phyloP scores from a whole-genome alignment of 2,329 filamentous ascomycete species.

The Hypoxylon sp. region DNA sequence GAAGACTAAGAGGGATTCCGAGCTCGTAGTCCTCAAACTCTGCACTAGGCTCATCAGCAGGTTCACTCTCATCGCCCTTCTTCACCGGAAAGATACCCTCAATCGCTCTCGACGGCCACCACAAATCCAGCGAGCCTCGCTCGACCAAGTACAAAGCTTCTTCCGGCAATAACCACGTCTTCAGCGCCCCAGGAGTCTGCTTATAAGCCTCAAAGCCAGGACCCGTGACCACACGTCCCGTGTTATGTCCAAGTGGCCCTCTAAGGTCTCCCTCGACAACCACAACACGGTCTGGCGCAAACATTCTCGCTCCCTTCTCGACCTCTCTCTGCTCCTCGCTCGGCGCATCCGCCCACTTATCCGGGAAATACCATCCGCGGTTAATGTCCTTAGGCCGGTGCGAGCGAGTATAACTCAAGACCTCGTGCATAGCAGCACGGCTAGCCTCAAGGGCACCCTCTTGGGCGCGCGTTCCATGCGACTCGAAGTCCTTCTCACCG shows the following conservation, averaged over 20 bases:
- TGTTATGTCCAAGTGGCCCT: constrained; percentile 79
- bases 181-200: constrained; percentile 68
- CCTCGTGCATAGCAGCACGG: constrained; percentile 88
- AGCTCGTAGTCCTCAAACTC: constrained; percentile 63
- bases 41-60: constrained; percentile 34
- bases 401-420: constrained; percentile 80
- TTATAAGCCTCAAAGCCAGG: constrained; percentile 56
- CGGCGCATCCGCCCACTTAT: constrained; percentile 60
- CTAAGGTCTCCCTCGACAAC: constrained; percentile 76
- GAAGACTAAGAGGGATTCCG: constrained; percentile 87
- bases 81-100: constrained; percentile 60
- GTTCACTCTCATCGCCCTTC: constrained; percentile 48
- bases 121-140: constrained; percentile 85
- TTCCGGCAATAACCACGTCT: constrained; percentile 88
- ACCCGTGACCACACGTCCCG: constrained; percentile 74
- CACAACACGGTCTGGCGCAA: constrained; percentile 66
- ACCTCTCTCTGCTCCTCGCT: constrained; percentile 26
- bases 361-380: constrained; percentile 80
- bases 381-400: constrained; percentile 76
- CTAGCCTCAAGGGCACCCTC: constrained; percentile 82
- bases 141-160: constrained; percentile 92
- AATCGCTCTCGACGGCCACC: constrained; percentile 77
- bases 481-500: constrained; percentile 97
- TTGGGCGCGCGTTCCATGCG: constrained; percentile 87
- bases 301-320: constrained; percentile 51